Evolutionary conservation across 2,329 filamentous ascomycete species (phyloP).

Genomic region (Phialocephala sp.): DNA sequence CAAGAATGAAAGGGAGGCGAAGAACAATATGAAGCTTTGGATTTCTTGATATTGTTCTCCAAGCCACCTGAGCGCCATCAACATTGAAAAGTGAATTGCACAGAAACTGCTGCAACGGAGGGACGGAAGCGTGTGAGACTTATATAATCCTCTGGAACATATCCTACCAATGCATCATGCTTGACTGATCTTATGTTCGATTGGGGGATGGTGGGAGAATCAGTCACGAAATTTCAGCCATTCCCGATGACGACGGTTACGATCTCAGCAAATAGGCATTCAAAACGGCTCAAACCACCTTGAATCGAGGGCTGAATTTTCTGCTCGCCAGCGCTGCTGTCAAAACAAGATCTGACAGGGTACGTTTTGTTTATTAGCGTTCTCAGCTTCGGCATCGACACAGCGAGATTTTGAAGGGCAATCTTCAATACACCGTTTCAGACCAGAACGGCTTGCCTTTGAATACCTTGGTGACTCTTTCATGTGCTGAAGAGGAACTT

Average conservation of each 20-base stretch:
- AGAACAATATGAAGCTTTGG: slow-evolving; percentile 23
- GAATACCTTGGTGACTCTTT: too few relatives aligned
- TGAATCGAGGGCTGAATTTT: neutral
- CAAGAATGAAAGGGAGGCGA: slow-evolving; percentile 25
- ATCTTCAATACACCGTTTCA: neutral
- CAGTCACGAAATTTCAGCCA: too few relatives aligned
- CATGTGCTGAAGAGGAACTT: too few relatives aligned
- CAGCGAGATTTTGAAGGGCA: neutral
- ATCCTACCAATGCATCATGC: neutral
- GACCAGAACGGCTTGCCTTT: neutral
- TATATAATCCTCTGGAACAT: slow-evolving; percentile 1
- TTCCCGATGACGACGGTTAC: too few relatives aligned
- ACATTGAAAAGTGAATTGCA: slow-evolving; percentile 8
- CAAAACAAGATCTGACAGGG: neutral
- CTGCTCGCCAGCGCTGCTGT: neutral
- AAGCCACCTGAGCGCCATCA: slow-evolving; percentile 25
- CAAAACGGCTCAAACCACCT: neutral
- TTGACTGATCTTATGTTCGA: neutral
- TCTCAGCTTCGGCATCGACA: neutral
- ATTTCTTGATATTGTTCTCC: slow-evolving; percentile 37
- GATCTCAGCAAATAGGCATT: too few relatives aligned
- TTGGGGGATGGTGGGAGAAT: neutral
- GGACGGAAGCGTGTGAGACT: slow-evolving; percentile 18
- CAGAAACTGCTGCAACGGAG: slow-evolving; percentile 15
- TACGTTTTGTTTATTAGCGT: neutral